phyloP scores from a whole-genome alignment of 2,329 filamentous ascomycete species.

The Aspergillus pseudoglaucus region DNA sequence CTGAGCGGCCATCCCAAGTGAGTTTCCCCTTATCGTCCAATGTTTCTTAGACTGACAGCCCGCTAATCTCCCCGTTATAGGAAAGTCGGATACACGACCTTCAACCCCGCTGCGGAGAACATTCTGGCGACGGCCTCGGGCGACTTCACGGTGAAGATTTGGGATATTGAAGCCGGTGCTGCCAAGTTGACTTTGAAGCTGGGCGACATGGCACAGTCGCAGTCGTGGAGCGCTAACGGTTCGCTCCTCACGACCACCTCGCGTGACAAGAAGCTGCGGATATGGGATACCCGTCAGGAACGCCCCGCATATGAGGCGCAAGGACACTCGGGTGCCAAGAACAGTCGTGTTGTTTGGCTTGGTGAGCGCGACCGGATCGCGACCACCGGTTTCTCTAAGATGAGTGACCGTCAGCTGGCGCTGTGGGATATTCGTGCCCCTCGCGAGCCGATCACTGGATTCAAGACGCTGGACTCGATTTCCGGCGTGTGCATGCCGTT shows the following conservation, averaged over 20 bases:
- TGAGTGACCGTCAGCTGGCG: conserved; percentile 95
- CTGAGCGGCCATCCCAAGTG: conserved; percentile 82
- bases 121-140: conserved; percentile 92
- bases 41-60: conserved; percentile 1
- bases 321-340: conserved; percentile 91
- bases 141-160: conserved; percentile 90
- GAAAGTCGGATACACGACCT: conserved; percentile 96
- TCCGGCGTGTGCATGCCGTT: conserved; percentile 99
- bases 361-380: conserved; percentile 94
- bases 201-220: conserved; percentile 84
- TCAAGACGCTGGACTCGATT: conserved; percentile 85
- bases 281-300: conserved; percentile 96
- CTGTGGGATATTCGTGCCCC: conserved; percentile 87
- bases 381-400: conserved; percentile 93
- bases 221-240: conserved; percentile 92
- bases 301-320: conserved; percentile 74
- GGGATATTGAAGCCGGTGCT: conserved; percentile 80
- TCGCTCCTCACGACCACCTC: conserved; percentile 84
- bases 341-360: conserved; percentile 94
- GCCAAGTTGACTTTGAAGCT: conserved; percentile 72
- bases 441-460: conserved; percentile 77
- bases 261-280: conserved; percentile 93
- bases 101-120: conserved; percentile 94
- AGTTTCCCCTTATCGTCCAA: conserved; percentile 15
- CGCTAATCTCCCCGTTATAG: conserved; percentile 41